These are phyloP conservation scores for Geotrichum reessii DNA, from an alignment of 1,139 yeast genomes.

Conservation along the genomic window DNA sequence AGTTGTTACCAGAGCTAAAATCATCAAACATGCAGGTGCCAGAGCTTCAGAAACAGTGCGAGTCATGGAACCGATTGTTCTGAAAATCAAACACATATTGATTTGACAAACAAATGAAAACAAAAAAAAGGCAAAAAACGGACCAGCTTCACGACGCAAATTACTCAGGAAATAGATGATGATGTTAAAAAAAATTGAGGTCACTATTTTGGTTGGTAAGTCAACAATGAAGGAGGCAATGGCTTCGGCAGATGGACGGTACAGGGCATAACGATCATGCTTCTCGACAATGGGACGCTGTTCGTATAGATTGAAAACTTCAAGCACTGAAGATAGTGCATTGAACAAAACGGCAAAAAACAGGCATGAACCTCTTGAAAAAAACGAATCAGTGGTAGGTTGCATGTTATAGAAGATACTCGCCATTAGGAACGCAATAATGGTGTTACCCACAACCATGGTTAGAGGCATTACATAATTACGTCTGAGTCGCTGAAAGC, in stretches of 20 bases:
- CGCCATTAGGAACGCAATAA: constrained; percentile 67
- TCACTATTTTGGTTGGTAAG: constrained; percentile 54
- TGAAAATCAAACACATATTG: constrained; percentile 64
- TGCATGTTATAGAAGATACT: constrained; percentile 67
- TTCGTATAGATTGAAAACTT: constrained; percentile 61
- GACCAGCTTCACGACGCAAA: constrained; percentile 59
- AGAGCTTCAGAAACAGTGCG: constrained; percentile 59
- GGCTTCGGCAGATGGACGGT: constrained; percentile 75
- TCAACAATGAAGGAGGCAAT: constrained; percentile 65
- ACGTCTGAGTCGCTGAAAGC: constrained; percentile 56
- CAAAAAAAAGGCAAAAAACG: constrained; percentile 60
- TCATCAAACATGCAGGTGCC: constrained; percentile 62
- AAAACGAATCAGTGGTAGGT: constrained; percentile 49
- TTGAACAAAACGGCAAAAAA: constrained; percentile 74
- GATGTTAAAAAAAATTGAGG: constrained; percentile 54
- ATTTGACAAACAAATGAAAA: constrained; percentile 50
- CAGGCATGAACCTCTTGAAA: constrained; percentile 61
- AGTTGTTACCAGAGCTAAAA: constrained; percentile 49
- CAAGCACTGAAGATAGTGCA: constrained; percentile 70
- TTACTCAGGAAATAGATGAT: constrained; percentile 62
- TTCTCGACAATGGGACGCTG: constrained; percentile 75
- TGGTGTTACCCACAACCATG: constrained; percentile 55
- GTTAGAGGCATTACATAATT: constrained; percentile 60
- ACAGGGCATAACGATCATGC: constrained; percentile 67
- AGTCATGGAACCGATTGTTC: constrained; percentile 62